These are phyloP conservation scores for Cercophora scortea DNA, from an alignment of 495 filamentous ascomycete species.

Conservation along the genomic window DNA sequence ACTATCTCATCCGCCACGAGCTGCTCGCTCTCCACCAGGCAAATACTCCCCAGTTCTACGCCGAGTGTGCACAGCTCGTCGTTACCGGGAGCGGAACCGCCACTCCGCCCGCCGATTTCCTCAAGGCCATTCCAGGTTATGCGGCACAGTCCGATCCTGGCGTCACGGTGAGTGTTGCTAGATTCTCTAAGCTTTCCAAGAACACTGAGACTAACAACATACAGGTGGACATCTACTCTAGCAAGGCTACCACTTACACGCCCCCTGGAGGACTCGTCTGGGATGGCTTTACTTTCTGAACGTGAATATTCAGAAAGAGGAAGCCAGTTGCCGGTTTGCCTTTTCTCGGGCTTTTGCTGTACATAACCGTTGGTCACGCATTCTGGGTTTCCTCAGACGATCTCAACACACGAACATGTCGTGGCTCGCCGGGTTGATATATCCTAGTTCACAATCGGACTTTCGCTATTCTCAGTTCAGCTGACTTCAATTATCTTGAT, in stretches of 20 bases:
- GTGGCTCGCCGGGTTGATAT: too few species aligned
- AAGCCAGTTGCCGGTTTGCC: too few species aligned
- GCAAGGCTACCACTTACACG: constrained; percentile 39
- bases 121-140: constrained; percentile 41
- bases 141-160: constrained; percentile 42
- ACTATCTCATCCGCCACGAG: constrained; percentile 37
- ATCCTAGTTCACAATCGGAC: too few species aligned
- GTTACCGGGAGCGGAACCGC: constrained; percentile 29
- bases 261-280: constrained; percentile 44
- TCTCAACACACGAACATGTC: too few species aligned
- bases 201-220: not conserved
- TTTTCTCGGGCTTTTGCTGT: too few species aligned
- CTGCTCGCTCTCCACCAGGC: constrained; percentile 31
- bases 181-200: not conserved
- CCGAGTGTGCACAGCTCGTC: constrained; percentile 37
- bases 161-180: constrained; percentile 28
- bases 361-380: too few species aligned
- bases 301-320: not conserved
- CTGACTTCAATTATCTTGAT: too few species aligned
- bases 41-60: constrained; percentile 31
- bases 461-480: too few species aligned
- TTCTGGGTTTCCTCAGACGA: too few species aligned
- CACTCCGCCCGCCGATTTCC: constrained; percentile 17
- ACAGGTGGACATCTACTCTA: constrained; percentile 40
- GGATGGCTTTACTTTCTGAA: constrained; percentile 26